Base-by-base conservation (phyloP, 371 early-diverging fungal genomes). In the Mucor sp. region DNA sequence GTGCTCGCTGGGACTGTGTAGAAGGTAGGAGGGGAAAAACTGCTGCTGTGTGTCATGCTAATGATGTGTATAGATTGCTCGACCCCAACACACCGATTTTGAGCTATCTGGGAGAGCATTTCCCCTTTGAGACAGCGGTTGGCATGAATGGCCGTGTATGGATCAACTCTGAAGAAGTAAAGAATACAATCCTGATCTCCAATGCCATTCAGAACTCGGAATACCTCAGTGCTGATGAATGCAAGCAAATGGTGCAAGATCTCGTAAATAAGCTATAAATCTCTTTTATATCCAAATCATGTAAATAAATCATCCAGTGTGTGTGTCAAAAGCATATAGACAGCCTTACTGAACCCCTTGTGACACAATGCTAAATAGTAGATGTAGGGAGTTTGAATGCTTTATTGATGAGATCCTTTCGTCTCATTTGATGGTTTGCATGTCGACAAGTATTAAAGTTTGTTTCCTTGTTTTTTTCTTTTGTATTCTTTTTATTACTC, bases 101-200 rank as follows among this genome's bases (percentile, higher is more conserved):
- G 55, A 66, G 74, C 5, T 74, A 83, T 6, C 74, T 97, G 33
- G 94, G 92, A 6, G 78, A 88, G 32, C 80, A 88, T 19, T 75
- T 95, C 39, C 89, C 95, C 0, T 96, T 95, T 71, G 97, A 98
- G 76, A 81, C 85, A 17, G 95, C 96, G 0, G 88, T 95, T 33
- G 98, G 97, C 15, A 86, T 95, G 82, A 98, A 98, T 75, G 98
- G 98, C 21, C 89, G 93, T 35, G 88, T 97, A 28, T 97, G 98
- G 97, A 73, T 97, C 60, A 91, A 92, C 33, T 86, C 93, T 11
- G 89, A 84, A 27, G 79, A 75, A 27, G 66, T 79, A 30, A 79
- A 78, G 39, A 74, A 84, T 58, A 90, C 88, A 33, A 89, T 94
- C 39, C 68, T 90, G 55, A 79, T 90, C 30, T 80, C 86, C 30